These are phyloP conservation scores for Mimosa bimucronata DNA, from an alignment of 306 rosid genomes.

Conservation along the genomic window DNA sequence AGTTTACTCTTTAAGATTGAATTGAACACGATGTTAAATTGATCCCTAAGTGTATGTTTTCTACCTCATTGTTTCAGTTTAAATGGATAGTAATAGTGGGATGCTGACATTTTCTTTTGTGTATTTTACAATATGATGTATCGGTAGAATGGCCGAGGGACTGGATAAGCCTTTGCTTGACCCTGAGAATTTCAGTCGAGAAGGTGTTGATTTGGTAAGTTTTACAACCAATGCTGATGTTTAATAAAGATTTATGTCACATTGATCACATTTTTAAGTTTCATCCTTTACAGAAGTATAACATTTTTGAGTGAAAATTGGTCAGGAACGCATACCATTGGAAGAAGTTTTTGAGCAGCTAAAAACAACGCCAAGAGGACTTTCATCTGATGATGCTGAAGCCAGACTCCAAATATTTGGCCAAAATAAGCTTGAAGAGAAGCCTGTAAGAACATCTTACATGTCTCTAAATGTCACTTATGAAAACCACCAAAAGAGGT, in stretches of 20 bases:
- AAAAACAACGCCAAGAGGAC: constrained; percentile 70
- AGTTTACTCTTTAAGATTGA: not conserved
- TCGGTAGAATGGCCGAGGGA: constrained; percentile 67
- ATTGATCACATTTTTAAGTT: constrained; percentile 33
- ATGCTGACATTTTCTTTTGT: not conserved
- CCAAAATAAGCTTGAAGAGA: constrained; percentile 79
- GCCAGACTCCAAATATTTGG: constrained; percentile 73
- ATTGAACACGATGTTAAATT: not conserved
- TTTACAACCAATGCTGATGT: constrained; percentile 2
- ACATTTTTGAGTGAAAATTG: constrained; percentile 9
- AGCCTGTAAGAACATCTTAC: constrained; percentile 52
- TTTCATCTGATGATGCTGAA: constrained; percentile 78
- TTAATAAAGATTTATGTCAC: not conserved
- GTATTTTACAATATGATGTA: constrained; percentile 25
- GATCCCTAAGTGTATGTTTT: not conserved
- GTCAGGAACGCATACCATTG: constrained; percentile 75
- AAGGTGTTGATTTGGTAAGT: constrained; percentile 80
- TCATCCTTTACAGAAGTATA: constrained; percentile 20
- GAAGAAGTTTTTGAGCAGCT: constrained; percentile 80
- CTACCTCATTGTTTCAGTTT: not conserved
- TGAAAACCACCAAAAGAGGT: not conserved
- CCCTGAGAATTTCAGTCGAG: constrained; percentile 75
- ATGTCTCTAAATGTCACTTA: not conserved
- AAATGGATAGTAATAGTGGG: not conserved
- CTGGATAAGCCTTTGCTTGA: constrained; percentile 73